Percentiles rank a stretch among this genome's conserved stretches.
Evolutionary conservation across 2,329 filamentous ascomycete genomes (phyloP).

Genomic region (Elsinoe necatrix): DNA sequence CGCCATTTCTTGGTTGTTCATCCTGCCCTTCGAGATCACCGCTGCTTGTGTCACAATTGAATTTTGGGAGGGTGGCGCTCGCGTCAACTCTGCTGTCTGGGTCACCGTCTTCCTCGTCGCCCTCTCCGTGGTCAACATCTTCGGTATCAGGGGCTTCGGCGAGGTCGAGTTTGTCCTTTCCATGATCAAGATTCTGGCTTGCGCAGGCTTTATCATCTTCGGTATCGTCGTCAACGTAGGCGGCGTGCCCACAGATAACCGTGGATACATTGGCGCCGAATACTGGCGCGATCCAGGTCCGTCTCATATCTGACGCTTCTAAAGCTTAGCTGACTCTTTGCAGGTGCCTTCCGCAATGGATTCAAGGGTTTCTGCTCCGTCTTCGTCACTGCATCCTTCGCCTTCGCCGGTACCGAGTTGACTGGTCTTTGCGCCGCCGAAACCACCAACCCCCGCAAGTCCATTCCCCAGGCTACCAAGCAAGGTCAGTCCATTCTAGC

Average conservation of each 20-base stretch:
- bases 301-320: too few relatives aligned
- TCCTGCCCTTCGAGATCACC: slow-evolving; percentile 28
- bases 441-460: slow-evolving; percentile 40
- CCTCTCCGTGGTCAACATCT: slow-evolving; percentile 27
- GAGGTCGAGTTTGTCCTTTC: slow-evolving; percentile 20
- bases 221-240: slow-evolving; percentile 53
- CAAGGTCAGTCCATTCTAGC: slow-evolving; percentile 13
- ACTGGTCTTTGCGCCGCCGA: slow-evolving; percentile 42
- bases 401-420: slow-evolving; percentile 55
- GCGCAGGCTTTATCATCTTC: slow-evolving; percentile 56
- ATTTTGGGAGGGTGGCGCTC: slow-evolving; percentile 20
- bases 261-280: slow-evolving; percentile 52
- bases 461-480: slow-evolving; percentile 22
- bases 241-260: slow-evolving; percentile 46
- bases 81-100: slow-evolving; percentile 27
- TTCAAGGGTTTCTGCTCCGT: slow-evolving; percentile 58
- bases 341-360: slow-evolving; percentile 43
- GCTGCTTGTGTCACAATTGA: slow-evolving; percentile 23
- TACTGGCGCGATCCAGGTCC: slow-evolving; percentile 37
- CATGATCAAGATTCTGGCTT: slow-evolving; percentile 28
- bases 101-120: slow-evolving; percentile 29
- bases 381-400: slow-evolving; percentile 57
- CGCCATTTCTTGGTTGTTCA: slow-evolving; percentile 26
- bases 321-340: too few relatives aligned
- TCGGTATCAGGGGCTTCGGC: slow-evolving; percentile 30